These are phyloP conservation scores for Cystobasidium pallidum DNA, from an alignment of 1,284 basidiomycete species.

Conservation along the genomic window DNA sequence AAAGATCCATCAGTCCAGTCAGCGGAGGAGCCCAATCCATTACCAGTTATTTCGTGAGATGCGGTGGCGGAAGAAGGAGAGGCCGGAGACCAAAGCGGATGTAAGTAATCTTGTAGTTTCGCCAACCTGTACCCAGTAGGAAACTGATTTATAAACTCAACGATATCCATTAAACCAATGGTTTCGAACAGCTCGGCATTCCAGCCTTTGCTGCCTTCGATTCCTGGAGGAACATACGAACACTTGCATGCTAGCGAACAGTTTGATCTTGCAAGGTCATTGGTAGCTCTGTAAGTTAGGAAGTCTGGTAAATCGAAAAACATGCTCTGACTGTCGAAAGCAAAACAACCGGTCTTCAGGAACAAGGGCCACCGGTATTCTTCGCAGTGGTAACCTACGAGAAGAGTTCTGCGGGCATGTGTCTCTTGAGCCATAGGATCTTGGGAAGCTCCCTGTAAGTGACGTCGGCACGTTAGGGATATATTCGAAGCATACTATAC, in stretches of 20 bases:
- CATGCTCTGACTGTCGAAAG: constrained; percentile 63
- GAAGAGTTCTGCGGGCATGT: constrained; percentile 79
- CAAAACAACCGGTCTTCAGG: not conserved
- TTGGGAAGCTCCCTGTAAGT: constrained; percentile 64
- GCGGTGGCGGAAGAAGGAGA: not conserved
- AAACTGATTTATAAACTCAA: constrained; percentile 50
- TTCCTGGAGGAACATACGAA: constrained; percentile 80
- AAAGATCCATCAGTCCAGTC: not conserved
- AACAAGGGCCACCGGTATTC: not conserved
- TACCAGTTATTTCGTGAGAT: not conserved
- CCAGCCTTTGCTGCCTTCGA: constrained; percentile 69
- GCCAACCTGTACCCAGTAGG: constrained; percentile 20
- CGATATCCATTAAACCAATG: constrained; percentile 76
- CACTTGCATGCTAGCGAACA: constrained; percentile 98
- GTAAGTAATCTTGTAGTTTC: constrained; percentile 22
- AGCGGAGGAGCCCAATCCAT: not conserved
- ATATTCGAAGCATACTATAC: not conserved
- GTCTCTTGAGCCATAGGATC: constrained; percentile 90
- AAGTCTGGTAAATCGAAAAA: constrained; percentile 98
- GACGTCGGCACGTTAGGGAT: not conserved
- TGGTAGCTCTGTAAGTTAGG: constrained; percentile 89
- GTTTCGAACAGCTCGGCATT: constrained; percentile 80
- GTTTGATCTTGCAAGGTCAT: constrained; percentile 74
- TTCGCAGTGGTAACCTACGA: constrained; percentile 53
- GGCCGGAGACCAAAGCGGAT: not conserved